Evolutionary conservation across 139 green algal genomes (phyloP).

Genomic region (Spirogloea muscicola): DNA sequence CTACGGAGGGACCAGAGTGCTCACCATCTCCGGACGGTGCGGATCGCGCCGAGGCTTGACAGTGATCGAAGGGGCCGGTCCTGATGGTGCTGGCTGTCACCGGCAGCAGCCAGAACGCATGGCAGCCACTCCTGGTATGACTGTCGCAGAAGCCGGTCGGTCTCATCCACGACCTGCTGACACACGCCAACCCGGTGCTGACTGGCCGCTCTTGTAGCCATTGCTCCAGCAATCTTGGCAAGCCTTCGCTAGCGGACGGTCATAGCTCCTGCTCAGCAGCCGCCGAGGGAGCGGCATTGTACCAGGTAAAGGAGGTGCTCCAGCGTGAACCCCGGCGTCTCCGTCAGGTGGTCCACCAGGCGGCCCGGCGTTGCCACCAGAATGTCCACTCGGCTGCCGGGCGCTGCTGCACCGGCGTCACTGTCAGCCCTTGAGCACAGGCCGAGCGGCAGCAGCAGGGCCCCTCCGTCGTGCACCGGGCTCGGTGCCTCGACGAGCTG

Average conservation of each 20-base stretch:
- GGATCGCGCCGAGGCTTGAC: too few species aligned
- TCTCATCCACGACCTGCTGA: conserved; percentile 81
- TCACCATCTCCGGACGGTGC: too few species aligned
- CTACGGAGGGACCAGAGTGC: too few species aligned
- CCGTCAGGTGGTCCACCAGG: conserved; percentile 89
- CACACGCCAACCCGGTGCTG: too few species aligned
- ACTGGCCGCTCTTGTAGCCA: too few species aligned
- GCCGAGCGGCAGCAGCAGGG: conserved; percentile 21
- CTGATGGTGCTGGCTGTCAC: background rate
- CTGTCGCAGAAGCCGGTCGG: conserved; percentile 85
- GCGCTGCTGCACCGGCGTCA: background rate
- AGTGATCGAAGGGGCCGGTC: background rate
- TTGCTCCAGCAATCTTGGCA: too few species aligned
- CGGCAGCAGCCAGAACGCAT: conserved; percentile 44
- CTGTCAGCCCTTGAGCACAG: too few species aligned
- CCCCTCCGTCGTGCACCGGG: background rate
- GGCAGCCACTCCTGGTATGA: conserved; percentile 90
- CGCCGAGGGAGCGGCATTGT: too few species aligned
- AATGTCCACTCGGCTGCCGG: conserved; percentile 58
- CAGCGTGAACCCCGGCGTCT: conserved; percentile 65
- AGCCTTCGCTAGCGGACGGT: too few species aligned
- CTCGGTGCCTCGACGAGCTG: conserved; percentile 30
- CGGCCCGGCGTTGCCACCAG: conserved; percentile 82
- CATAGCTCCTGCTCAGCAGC: too few species aligned
- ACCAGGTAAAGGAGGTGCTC: conserved; percentile 77